Conservation (phyloP, 2,329 filamentous ascomycete species). For the Fusarium papillatum region DNA sequence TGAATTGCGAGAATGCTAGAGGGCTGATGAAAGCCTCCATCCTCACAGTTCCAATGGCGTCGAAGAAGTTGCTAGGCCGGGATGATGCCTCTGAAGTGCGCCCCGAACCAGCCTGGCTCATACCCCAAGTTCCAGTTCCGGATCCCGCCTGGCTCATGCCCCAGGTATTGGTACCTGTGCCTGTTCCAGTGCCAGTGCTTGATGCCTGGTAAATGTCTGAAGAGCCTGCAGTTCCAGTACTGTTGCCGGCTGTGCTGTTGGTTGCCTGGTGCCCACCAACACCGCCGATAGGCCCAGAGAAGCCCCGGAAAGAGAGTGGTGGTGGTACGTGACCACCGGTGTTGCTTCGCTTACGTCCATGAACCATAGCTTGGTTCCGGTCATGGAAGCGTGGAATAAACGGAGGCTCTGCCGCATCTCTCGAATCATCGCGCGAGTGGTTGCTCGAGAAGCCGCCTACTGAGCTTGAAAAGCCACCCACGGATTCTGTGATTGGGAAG, state of each 20-base stretch:
- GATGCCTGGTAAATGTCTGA: conserved; percentile 70
- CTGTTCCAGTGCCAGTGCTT: conserved; percentile 44
- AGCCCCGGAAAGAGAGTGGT: conserved; percentile 82
- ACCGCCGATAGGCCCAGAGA: conserved; percentile 69
- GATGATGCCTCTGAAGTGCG: conserved; percentile 70
- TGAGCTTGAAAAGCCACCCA: conserved; percentile 51
- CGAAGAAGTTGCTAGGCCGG: conserved; percentile 77
- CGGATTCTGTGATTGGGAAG: conserved; percentile 56
- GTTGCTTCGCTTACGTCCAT: conserved; percentile 90
- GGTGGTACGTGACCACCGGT: conserved; percentile 82
- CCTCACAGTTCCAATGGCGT: conserved; percentile 89
- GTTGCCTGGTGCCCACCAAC: conserved; percentile 61
- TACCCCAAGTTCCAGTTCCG: conserved; percentile 53
- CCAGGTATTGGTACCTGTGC: neutral
- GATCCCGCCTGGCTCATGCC: neutral
- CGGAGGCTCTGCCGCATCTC: conserved; percentile 78
- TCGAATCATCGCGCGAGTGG: conserved; percentile 62
- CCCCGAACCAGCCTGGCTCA: conserved; percentile 60
- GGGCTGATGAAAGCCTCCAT: conserved; percentile 97
- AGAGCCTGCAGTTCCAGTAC: conserved; percentile 69
- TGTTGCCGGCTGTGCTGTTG: conserved; percentile 71
- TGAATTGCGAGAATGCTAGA: conserved; percentile 62
- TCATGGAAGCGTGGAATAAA: conserved; percentile 79
- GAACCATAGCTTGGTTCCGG: conserved; percentile 63
- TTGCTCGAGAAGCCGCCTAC: conserved; percentile 52